Evolutionary conservation across 2,329 filamentous ascomycete species (phyloP).

Genomic region (Lasiodiplodia sp.): DNA sequence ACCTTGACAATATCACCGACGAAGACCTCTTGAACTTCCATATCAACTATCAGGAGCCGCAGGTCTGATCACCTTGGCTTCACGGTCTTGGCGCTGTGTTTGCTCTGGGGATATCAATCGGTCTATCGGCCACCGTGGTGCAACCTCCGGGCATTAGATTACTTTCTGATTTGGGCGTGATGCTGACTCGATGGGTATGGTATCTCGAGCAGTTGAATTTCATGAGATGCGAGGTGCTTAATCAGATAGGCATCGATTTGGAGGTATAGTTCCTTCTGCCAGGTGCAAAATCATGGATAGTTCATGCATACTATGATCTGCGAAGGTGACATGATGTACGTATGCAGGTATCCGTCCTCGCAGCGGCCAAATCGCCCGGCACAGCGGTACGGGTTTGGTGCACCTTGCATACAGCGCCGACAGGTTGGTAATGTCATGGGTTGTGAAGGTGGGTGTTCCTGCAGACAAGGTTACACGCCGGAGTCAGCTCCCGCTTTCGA

Average conservation of each 20-base stretch:
- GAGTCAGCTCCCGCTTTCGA: background rate
- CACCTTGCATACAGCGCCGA: background rate
- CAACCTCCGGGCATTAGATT: background rate
- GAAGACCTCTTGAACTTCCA: background rate
- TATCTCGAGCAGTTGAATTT: background rate
- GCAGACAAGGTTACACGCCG: background rate
- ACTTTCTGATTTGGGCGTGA: background rate
- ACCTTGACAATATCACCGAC: background rate
- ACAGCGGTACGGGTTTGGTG: too few species aligned
- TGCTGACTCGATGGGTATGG: background rate
- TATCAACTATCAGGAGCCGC: background rate
- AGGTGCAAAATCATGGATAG: too few species aligned
- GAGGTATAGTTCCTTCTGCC: too few species aligned
- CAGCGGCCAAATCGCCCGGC: too few species aligned
- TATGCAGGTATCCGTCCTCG: too few species aligned
- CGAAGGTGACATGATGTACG: too few species aligned
- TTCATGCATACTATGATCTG: too few species aligned
- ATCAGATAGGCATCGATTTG: background rate
- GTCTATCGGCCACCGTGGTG: background rate
- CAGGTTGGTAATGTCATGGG: background rate
- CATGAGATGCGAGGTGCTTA: background rate
- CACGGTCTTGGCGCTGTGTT: background rate
- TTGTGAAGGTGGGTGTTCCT: background rate
- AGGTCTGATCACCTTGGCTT: background rate
- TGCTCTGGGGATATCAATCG: background rate